Conservation (phyloP, 2,329 filamentous ascomycete genomes). For the Phoma sp. region DNA sequence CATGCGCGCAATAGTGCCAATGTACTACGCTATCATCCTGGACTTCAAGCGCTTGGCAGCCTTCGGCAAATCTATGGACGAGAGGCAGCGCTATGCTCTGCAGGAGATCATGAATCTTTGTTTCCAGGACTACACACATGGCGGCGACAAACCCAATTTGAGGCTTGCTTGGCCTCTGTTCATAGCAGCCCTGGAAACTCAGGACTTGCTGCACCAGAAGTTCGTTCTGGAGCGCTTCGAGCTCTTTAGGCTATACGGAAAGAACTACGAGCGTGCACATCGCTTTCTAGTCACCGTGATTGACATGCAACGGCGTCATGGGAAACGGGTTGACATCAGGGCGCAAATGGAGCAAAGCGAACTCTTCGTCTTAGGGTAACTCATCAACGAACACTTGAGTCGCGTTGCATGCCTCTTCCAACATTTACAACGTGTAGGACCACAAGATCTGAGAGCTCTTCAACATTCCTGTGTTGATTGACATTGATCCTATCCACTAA, state of each 20-base stretch:
- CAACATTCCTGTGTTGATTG: no score
- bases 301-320: conserved; percentile 25
- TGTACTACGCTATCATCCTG: conserved; percentile 46
- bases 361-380: conserved; percentile 14
- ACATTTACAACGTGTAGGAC: no score
- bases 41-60: conserved; percentile 35
- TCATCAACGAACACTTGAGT: not conserved
- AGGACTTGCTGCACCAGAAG: conserved; percentile 41
- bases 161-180: conserved; percentile 48
- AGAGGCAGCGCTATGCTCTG: conserved; percentile 14
- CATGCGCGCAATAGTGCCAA: conserved; percentile 45
- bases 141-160: conserved; percentile 41
- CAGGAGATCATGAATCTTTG: conserved; percentile 42
- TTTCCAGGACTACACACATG: conserved; percentile 43
- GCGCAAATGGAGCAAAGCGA: conserved; percentile 10
- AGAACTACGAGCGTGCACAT: conserved; percentile 42
- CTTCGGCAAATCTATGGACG: conserved; percentile 14
- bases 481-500: not conserved
- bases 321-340: conserved; percentile 16
- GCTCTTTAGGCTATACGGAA: conserved; percentile 39
- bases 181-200: conserved; percentile 47
- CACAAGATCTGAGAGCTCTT: no score
- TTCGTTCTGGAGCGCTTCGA: conserved; percentile 46
- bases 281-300: conserved; percentile 34
- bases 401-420: not conserved